Base-by-base conservation (phyloP, 176 grass and related monocot species). In the Areca catechu region DNA sequence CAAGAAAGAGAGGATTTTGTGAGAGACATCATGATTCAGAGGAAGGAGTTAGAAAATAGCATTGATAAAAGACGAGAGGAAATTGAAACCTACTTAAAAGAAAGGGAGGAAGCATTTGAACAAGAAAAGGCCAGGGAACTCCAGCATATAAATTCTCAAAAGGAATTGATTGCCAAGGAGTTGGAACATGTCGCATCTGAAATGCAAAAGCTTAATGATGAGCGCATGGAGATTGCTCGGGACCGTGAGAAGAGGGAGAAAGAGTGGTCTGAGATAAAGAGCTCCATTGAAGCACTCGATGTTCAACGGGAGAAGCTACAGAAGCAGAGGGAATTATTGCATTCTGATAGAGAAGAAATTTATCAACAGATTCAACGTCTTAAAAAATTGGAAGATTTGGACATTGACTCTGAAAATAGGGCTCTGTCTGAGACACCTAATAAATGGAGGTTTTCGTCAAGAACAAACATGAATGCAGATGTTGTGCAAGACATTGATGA, bases 251-350 rank as follows among this genome's bases (percentile, higher is more conserved):
- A 71, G 66, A 91, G 93, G 58, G 93, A 85, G 24, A 78, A 73
- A 61, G 93, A 98, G 34, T 60, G 84, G 18, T 77, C 63, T 65
- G 93, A 85, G 70, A 88, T 85, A 20, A 92, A 85, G 63, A 67
- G 48, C 14, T 90, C 78, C 37, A 75, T 88, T 75, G 80, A 88
- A 27, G 62, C 52, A 7, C 75, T 97, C 14, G 80, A 83, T 70
- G 48, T 63, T 68, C 93, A 97, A 77, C 67, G 87, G 15, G 87
- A 91, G 73, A 97, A 97, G 73, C 59, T 97, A 43, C 84, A 92
- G 72, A 86, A 92, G 77, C 93, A 97, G 78, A 97, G 93, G 63
- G 77, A 80, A 48, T 73, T 91, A 3, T 53, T 97, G 37, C 93
- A 79, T 83, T 57, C 69, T 62, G 93, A 97, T 17, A 75, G 87